Base-by-base conservation (phyloP, 352 stramenopile genomes). In the Globisporangium yorkense region DNA sequence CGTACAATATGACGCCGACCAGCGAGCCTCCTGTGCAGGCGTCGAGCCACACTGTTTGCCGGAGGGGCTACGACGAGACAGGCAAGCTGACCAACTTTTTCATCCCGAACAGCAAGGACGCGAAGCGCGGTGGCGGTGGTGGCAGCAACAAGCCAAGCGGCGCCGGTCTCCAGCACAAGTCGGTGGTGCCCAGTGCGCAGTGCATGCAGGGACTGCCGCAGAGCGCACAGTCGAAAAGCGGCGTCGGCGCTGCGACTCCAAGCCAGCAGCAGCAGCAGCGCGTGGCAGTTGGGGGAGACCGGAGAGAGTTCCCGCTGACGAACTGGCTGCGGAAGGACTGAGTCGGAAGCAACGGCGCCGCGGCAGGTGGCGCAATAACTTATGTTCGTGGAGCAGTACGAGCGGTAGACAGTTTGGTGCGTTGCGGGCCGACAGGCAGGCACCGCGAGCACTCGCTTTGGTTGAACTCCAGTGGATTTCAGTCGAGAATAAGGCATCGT, bases 51-150 rank as follows among this genome's bases (percentile, higher is more conserved):
- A 67, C 64, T 0, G 64, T 88, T 8, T 87, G 75, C 20, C 78
- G 81, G 45, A 70, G 79, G 53, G 81, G 79, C 5, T 89, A 89
- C 56, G 81, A 89, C 44, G 79, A 89, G 64, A 89, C 81, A 0
- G 81, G 81, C 37, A 89, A 89, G 62, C 62, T 91, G 35, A 89
- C 81, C 18, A 89, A 81, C 55, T 89, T 84, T 62, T 88, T 88
- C 55, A 57, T 87, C 29, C 75, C 79, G 8, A 49, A 20, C 44
- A 49, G 44, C 24, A 84, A 86, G 40, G 70, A 88, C 7, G n/a
- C 63, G 13, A 74, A 71, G 63, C 67, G 58, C 15, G 20, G 50
- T 9, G 43, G 48, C n/a, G 37, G 7, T 7, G 39, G n/a, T 16
- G 7, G 29, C 16, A 49, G 37, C 29, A 47, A n/a, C 20, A 47